phyloP scores from a whole-genome alignment of 768 basidiomycete genomes.

The Tephrocybe sp. region DNA sequence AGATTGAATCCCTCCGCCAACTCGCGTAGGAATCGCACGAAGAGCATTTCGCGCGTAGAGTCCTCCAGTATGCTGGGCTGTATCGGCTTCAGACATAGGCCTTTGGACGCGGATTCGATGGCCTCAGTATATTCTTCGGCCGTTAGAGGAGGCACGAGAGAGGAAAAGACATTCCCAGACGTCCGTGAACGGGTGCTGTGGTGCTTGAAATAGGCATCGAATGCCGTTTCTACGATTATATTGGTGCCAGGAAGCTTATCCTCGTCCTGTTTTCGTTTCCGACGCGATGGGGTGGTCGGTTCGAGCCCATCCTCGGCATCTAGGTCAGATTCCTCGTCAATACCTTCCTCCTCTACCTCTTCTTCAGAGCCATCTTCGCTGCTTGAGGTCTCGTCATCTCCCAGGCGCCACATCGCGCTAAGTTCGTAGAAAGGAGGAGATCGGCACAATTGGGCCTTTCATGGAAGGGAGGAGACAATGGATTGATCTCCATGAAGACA shows the following conservation, averaged over 20 bases:
- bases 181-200: conserved; percentile 64
- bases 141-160: conserved; percentile 67
- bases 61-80: conserved; percentile 32
- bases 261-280: conserved; percentile 13
- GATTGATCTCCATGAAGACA: neutral
- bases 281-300: conserved; percentile 3
- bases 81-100: conserved; percentile 26
- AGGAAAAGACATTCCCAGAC: conserved; percentile 77
- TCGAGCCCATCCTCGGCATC: conserved; percentile 7
- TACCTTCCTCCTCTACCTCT: conserved; percentile 11
- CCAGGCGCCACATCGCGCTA: conserved; percentile 6
- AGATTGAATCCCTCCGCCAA: conserved; percentile 84
- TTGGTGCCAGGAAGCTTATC: conserved; percentile 18
- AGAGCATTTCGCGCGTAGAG: conserved; percentile 35
- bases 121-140: conserved; percentile 56
- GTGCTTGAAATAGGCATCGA: conserved; percentile 84
- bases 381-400: conserved; percentile 9
- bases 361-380: conserved; percentile 13
- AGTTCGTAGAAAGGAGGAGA: neutral
- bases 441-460: neutral
- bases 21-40: conserved; percentile 66
- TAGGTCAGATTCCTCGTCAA: conserved; percentile 16
- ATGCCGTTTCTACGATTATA: conserved; percentile 61
- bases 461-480: neutral
- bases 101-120: conserved; percentile 28